phyloP scores from a whole-genome alignment of 202 grass and related monocot genomes.

The Panicum virgatum region DNA sequence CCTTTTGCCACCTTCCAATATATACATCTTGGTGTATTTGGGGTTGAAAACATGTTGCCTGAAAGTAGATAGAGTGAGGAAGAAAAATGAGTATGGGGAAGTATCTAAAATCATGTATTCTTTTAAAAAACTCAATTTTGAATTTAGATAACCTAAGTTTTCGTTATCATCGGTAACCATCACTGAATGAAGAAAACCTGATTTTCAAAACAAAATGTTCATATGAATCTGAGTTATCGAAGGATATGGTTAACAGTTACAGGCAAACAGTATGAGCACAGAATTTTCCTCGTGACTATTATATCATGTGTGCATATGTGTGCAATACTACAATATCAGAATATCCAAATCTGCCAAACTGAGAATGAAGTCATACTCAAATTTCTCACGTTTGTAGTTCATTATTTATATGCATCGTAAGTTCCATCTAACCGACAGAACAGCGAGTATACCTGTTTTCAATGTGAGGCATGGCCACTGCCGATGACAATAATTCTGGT shows the following conservation, averaged over 20 bases:
- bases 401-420: background rate
- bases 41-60: constrained; percentile 99
- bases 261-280: background rate
- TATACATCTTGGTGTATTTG: constrained; percentile 94
- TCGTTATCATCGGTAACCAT: background rate
- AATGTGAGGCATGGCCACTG: background rate
- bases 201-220: constrained; percentile 4
- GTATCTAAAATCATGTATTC: background rate
- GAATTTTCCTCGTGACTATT: background rate
- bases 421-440: background rate
- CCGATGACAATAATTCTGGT: background rate
- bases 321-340: background rate
- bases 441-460: background rate
- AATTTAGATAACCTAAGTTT: background rate
- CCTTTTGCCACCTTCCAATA: constrained; percentile 92
- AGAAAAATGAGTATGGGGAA: background rate
- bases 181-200: background rate
- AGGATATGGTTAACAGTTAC: background rate
- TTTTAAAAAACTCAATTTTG: background rate
- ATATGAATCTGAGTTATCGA: too few species aligned
- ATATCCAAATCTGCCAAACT: background rate
- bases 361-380: background rate
- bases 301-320: background rate
- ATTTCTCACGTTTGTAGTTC: background rate
- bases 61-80: constrained; percentile 28